These are phyloP conservation scores for Lactifluus hygrophoroides DNA, from an alignment of 768 basidiomycete species.

Conservation along the genomic window DNA sequence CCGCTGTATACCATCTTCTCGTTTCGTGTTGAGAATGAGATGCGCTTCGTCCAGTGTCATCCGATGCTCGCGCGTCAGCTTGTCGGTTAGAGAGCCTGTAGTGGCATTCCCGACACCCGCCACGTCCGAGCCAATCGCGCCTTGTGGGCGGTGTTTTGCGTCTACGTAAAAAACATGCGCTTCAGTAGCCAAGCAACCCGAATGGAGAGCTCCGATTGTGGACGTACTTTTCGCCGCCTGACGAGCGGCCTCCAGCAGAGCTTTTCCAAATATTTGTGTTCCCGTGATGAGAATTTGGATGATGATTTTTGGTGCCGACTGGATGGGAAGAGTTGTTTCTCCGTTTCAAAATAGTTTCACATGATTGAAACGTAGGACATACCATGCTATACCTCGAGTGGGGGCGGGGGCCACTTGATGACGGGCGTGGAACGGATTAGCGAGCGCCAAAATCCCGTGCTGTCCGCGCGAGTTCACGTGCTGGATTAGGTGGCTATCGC, in stretches of 20 bases:
- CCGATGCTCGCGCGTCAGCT: slow-evolving; percentile 72
- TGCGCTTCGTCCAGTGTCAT: slow-evolving; percentile 96
- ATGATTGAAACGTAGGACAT: background rate
- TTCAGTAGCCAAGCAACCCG: background rate
- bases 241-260: slow-evolving; percentile 78
- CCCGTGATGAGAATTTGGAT: slow-evolving; percentile 75
- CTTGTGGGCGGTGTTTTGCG: slow-evolving; percentile 74
- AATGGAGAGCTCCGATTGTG: background rate
- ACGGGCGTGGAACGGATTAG: background rate
- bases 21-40: slow-evolving; percentile 83
- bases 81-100: slow-evolving; percentile 69
- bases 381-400: slow-evolving; percentile 5
- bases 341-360: background rate
- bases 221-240: slow-evolving; percentile 89
- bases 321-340: background rate
- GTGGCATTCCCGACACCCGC: slow-evolving; percentile 69
- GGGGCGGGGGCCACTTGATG: background rate
- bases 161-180: slow-evolving; percentile 38
- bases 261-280: slow-evolving; percentile 81
- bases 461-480: background rate
- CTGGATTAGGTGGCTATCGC: no score
- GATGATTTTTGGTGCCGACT: slow-evolving; percentile 76
- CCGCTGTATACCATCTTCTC: slow-evolving; percentile 56
- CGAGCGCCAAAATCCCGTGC: background rate
- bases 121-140: slow-evolving; percentile 54